Percentiles rank a stretch among this genome's conserved stretches.
These are phyloP conservation scores for Fusarium circinatum DNA, from an alignment of 2,329 filamentous ascomycete species.

Conservation along the genomic window DNA sequence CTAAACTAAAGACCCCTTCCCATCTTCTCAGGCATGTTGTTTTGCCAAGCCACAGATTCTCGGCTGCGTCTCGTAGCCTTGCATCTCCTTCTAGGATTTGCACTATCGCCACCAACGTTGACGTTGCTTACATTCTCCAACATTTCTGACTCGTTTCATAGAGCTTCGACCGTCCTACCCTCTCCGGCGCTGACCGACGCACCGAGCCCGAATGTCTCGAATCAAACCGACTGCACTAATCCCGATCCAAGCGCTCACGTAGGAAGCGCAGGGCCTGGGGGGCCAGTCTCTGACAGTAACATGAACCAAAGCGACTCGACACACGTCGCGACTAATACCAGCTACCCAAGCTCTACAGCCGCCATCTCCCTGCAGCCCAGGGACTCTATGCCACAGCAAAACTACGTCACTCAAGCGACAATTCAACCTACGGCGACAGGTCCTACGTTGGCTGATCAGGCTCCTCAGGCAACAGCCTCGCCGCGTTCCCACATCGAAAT, in stretches of 20 bases:
- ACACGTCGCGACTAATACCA: constrained; percentile 15
- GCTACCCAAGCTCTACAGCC: not conserved
- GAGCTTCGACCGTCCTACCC: constrained; percentile 58
- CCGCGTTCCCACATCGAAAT: not conserved
- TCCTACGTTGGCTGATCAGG: not conserved
- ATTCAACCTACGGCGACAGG: not conserved
- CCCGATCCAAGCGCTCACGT: constrained; percentile 19
- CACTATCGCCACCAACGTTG: constrained; percentile 1
- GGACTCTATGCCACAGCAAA: not conserved
- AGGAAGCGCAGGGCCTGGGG: constrained; percentile 11
- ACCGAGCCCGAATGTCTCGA: constrained; percentile 57
- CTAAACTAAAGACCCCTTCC: not conserved
- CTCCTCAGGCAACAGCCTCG: not conserved
- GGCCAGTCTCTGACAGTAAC: constrained; percentile 9
- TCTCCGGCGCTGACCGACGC: constrained; percentile 73
- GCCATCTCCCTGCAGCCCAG: not conserved
- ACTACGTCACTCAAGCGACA: not conserved
- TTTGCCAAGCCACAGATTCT: not conserved
- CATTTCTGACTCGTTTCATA: constrained; percentile 31
- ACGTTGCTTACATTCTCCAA: not conserved
- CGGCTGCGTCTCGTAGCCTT: constrained; percentile 7
- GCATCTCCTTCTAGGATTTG: not conserved
- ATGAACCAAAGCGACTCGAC: constrained; percentile 11
- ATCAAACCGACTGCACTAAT: constrained; percentile 49
- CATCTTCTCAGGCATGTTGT: not conserved